phyloP scores from a whole-genome alignment of 805 yeast genomes.

The Candida coquimbonensis region DNA sequence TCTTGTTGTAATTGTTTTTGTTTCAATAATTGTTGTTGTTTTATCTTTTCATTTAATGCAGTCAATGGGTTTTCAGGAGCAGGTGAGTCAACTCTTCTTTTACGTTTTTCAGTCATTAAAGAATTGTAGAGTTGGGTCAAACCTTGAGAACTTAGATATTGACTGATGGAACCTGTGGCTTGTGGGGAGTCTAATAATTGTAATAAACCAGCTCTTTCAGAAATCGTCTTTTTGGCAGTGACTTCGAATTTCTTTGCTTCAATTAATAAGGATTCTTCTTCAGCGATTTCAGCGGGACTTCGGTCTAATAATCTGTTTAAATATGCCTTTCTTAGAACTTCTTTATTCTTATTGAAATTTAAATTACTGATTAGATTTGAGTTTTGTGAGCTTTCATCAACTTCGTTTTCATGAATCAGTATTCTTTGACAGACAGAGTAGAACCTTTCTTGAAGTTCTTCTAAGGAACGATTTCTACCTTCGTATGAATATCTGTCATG shows the following conservation, averaged over 20 bases:
- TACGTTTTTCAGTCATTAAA: conserved; percentile 60
- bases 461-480: conserved; percentile 41
- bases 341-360: conserved; percentile 63
- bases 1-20: conserved; percentile 21
- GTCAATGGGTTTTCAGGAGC: conserved; percentile 39
- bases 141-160: conserved; percentile 81
- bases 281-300: conserved; percentile 95
- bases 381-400: conserved; percentile 35
- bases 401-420: conserved; percentile 35
- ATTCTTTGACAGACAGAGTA: conserved; percentile 60
- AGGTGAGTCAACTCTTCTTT: conserved; percentile 36
- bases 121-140: conserved; percentile 78
- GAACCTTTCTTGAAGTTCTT: conserved; percentile 79
- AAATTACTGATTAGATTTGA: conserved; percentile 56
- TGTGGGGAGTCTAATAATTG: conserved; percentile 85
- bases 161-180: conserved; percentile 62
- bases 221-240: conserved; percentile 81
- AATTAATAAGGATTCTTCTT: conserved; percentile 88
- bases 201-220: conserved; percentile 73
- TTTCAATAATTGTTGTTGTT: conserved; percentile 22
- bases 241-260: conserved; percentile 91
- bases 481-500: conserved; percentile 47
- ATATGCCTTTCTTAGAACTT: conserved; percentile 73
- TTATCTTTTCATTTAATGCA: conserved; percentile 30
- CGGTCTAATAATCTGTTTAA: conserved; percentile 69